Conservation (phyloP, 208 protist genomes). For the Spongospora subterranea region DNA sequence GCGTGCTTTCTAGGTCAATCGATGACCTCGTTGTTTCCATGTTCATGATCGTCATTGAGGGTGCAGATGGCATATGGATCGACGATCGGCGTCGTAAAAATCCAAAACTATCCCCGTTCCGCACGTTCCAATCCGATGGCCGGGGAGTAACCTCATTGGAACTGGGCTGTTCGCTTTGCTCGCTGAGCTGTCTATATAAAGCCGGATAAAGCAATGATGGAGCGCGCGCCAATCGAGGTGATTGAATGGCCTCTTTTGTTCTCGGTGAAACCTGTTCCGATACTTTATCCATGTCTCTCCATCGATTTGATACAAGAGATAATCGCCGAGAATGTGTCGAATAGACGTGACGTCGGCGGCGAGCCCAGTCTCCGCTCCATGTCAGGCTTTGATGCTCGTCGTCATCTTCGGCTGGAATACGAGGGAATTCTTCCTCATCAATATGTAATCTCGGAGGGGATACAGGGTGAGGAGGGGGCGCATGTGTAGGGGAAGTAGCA, state of each 20-base stretch:
- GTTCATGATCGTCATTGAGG: constrained; percentile 14
- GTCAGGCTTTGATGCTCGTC: not conserved
- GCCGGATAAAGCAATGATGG: constrained; percentile 41
- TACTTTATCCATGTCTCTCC: not conserved
- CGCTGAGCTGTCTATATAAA: constrained; percentile 34
- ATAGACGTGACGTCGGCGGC: not conserved
- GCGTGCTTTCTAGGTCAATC: too few species aligned
- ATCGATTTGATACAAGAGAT: constrained; percentile 10
- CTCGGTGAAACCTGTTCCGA: not conserved
- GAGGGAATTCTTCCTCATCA: not conserved
- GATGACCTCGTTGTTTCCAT: too few species aligned
- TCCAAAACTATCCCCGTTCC: not conserved
- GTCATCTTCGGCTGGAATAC: not conserved
- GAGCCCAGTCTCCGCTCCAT: constrained; percentile 44
- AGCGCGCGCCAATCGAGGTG: not conserved
- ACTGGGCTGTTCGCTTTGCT: not conserved
- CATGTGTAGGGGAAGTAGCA: not conserved
- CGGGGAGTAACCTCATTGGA: not conserved
- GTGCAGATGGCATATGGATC: constrained; percentile 31
- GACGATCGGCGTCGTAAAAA: constrained; percentile 39
- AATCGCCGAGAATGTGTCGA: constrained; percentile 13
- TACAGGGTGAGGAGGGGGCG: not conserved
- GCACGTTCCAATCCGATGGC: not conserved
- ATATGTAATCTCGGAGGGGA: not conserved
- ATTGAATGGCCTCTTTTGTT: not conserved